phyloP scores from a whole-genome alignment of 345 rosid genomes.

The Citrus medica region DNA sequence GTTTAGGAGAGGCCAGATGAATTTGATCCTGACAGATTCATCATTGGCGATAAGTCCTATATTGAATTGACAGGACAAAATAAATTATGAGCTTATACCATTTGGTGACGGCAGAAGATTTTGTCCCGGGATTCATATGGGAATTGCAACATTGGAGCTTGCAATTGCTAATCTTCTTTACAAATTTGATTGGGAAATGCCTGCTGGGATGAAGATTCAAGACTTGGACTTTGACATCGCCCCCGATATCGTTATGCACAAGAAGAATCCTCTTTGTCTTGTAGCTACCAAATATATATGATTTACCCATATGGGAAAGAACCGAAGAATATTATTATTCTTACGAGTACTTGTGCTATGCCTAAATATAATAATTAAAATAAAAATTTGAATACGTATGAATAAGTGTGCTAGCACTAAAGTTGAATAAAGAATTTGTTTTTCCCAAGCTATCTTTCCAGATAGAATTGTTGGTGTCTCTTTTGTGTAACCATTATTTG shows the following conservation, averaged over 20 bases:
- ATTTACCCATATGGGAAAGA: too few relatives aligned
- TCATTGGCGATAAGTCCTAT: neutral
- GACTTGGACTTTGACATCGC: slow-evolving; percentile 3
- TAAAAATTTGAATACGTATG: too few relatives aligned
- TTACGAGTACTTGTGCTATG: too few relatives aligned
- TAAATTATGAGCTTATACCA: slow-evolving; percentile 21
- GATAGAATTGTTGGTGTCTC: too few relatives aligned
- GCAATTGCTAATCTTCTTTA: slow-evolving; percentile 17
- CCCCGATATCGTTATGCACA: slow-evolving; percentile 17
- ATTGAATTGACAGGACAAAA: slow-evolving; percentile 19
- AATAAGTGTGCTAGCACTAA: too few relatives aligned
- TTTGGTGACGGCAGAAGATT: slow-evolving; percentile 32
- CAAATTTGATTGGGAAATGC: slow-evolving; percentile 25
- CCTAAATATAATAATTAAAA: too few relatives aligned
- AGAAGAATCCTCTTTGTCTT: slow-evolving; percentile 17
- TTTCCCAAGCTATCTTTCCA: too few relatives aligned
- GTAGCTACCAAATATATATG: neutral
- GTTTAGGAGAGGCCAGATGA: neutral
- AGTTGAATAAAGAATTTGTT: too few relatives aligned
- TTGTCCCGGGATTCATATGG: slow-evolving; percentile 19
- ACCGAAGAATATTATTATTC: too few relatives aligned
- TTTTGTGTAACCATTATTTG: too few relatives aligned
- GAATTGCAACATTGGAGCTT: slow-evolving; percentile 12
- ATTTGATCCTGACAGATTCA: slow-evolving; percentile 2
- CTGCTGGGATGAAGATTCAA: slow-evolving; percentile 5